Percentiles rank a stretch among this genome's conserved stretches.
Evolutionary conservation across 306 rosid species (phyloP).

Genomic region (Psophocarpus tetragonolobus): DNA sequence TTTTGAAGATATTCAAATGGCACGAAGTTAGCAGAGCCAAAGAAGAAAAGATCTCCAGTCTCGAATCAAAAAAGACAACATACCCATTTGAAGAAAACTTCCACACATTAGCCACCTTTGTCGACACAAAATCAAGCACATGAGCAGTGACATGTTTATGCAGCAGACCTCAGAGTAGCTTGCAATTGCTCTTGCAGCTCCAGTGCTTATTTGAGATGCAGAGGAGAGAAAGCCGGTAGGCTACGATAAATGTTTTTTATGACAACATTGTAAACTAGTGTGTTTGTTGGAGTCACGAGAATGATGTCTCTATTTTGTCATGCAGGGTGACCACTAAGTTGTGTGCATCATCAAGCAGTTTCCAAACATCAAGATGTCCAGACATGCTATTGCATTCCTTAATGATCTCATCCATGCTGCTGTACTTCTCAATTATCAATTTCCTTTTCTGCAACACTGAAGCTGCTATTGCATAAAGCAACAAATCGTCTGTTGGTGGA

Average conservation of each 20-base stretch:
- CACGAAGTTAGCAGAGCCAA: background rate
- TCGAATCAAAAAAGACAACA: background rate
- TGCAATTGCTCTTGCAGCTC: slow-evolving; percentile 5
- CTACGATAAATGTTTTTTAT: background rate
- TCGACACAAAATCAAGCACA: background rate
- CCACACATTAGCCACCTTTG: slow-evolving; percentile 19
- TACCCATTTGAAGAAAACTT: background rate
- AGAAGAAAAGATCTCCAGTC: background rate
- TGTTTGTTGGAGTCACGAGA: slow-evolving; percentile 44
- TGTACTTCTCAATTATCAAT: slow-evolving; percentile 85
- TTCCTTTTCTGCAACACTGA: slow-evolving; percentile 92
- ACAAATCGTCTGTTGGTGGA: slow-evolving; percentile 92
- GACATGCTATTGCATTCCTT: slow-evolving; percentile 99
- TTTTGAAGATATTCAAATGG: background rate
- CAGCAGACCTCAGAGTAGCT: slow-evolving; percentile 9
- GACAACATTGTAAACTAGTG: slow-evolving; percentile 29
- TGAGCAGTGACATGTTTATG: slow-evolving; percentile 33
- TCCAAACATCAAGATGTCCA: slow-evolving; percentile 95
- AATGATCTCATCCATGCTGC: slow-evolving; percentile 98
- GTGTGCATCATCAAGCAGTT: slow-evolving; percentile 96
- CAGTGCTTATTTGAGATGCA: slow-evolving; percentile 34
- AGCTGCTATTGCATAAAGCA: slow-evolving; percentile 95
- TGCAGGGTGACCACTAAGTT: slow-evolving; percentile 91
- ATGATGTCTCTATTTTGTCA: slow-evolving; percentile 79
- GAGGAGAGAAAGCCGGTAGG: slow-evolving; percentile 30